Evolutionary conservation across 345 rosid species (phyloP), one percentile per base, ranked within the genome.

Genomic region (Leavenworthia alabamica): DNA sequence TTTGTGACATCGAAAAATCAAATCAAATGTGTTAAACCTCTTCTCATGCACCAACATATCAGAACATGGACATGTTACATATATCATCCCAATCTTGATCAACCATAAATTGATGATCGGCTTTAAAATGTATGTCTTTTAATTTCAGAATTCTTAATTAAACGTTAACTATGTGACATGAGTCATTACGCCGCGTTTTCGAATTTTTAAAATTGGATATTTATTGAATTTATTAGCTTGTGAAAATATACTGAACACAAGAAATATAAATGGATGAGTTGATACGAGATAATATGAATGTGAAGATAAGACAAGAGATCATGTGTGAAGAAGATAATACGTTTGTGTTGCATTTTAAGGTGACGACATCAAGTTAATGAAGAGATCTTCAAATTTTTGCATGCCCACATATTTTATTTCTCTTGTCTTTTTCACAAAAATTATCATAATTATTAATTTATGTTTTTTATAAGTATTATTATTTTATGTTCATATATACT

Each of bases 301-400:
- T 41, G 26, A 28, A 62, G 33, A 56, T 42, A 56, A 13, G 63
- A 62, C 64, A 62, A 53, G 56, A 39, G 37, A 47, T 55, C 44
- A 55, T 56, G 63, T 53, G 51, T 55, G 52, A 56, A 62, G 46
- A 64, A 28, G 75, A 64, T 71, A 71, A 71, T 51, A 55, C 20
- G 70, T 64, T 64, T 64, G 75, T 64, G 75, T 64, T 64, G 66
- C 75, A 50, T 49, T 56, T 63, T 31, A 63, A 54, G 29, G 48
- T 46, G 23, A 71, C 60, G 74, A 52, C 56, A 53, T 44, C 41
- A 69, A 43, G 12, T 43, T 69, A 60, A 33, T 3, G 45, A 67
- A 12, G 53, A 50, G 60, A 42, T 60, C 46, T 59, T 33, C 16
- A 51, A 43, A 51, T 12, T 9, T 8, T 51, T 51, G 66, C 9